phyloP scores from a whole-genome alignment of 495 filamentous ascomycete genomes.

The Immersiella caudata region DNA sequence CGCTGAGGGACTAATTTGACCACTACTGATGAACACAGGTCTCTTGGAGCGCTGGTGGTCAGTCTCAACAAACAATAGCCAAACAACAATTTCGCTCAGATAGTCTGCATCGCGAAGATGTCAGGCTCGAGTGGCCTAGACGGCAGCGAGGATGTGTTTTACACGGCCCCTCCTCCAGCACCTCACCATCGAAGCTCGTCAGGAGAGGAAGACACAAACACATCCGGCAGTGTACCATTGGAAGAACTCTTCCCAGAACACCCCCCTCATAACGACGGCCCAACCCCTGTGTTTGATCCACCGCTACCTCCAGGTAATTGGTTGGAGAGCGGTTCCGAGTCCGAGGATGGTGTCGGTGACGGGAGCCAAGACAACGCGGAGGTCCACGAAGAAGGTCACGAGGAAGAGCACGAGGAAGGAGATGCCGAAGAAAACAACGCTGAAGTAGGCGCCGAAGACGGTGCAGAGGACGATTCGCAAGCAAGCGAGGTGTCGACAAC shows the following conservation, averaged over 20 bases:
- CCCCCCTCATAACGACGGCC: background rate
- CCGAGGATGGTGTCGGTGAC: too few relatives aligned
- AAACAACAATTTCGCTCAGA: background rate
- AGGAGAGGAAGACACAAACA: background rate
- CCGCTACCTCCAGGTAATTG: background rate
- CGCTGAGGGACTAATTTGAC: background rate
- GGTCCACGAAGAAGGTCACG: too few relatives aligned
- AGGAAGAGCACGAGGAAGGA: too few relatives aligned
- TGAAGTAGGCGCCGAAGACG: background rate
- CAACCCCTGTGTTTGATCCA: background rate
- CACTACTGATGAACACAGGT: background rate
- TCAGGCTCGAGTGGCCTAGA: background rate
- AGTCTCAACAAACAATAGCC: background rate
- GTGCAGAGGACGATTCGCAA: background rate
- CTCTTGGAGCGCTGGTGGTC: background rate
- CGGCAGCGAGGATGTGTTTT: too few relatives aligned
- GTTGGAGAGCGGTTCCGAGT: too few relatives aligned
- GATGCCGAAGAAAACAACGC: background rate
- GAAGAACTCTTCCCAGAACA: background rate
- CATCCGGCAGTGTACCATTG: background rate
- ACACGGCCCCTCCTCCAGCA: too few relatives aligned
- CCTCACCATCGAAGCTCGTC: too few relatives aligned
- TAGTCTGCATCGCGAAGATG: background rate
- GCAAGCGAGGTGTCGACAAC: too few relatives aligned
- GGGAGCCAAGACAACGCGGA: too few relatives aligned